Conservation (phyloP, 352 stramenopile genomes). For the Blastocystis sp. region DNA sequence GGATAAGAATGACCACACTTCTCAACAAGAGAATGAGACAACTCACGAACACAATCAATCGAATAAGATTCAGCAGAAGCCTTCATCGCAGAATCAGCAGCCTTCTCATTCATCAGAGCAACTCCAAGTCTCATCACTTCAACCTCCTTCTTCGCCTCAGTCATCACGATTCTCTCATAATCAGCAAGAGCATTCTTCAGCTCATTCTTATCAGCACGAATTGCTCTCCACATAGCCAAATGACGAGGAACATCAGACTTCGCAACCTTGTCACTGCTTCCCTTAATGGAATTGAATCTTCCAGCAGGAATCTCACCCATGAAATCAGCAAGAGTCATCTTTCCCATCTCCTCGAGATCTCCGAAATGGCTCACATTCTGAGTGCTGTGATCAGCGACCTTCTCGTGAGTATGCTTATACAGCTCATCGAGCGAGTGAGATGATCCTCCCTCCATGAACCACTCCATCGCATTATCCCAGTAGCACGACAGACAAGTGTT, state of each 20-base stretch:
- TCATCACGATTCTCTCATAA: background rate
- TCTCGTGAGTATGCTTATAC: conserved; percentile 18
- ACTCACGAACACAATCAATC: background rate
- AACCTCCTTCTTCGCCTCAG: conserved; percentile 50
- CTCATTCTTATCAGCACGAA: conserved; percentile 35
- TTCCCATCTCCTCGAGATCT: conserved; percentile 26
- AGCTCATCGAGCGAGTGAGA: conserved; percentile 36
- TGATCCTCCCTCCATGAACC: conserved; percentile 36
- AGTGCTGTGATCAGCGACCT: background rate
- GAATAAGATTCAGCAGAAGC: conserved; percentile 33
- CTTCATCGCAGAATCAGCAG: conserved; percentile 10
- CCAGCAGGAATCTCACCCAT: conserved; percentile 33
- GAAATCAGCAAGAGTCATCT: background rate
- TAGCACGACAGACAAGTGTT: conserved; percentile 43
- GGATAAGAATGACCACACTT: conserved; percentile 33
- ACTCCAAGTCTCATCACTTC: conserved; percentile 51
- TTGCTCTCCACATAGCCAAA: conserved; percentile 54
- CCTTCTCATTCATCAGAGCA: conserved; percentile 52
- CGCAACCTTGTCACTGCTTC: background rate
- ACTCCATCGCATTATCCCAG: conserved; percentile 54
- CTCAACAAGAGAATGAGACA: background rate
- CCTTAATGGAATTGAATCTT: background rate
- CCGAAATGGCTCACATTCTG: conserved; percentile 46
- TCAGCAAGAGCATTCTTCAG: background rate
- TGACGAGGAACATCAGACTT: conserved; percentile 35